Percentiles rank a stretch among this genome's conserved stretches.
These are phyloP conservation scores for Camellia granthamiana DNA, from an alignment of 148 eudicot species.

Conservation along the genomic window DNA sequence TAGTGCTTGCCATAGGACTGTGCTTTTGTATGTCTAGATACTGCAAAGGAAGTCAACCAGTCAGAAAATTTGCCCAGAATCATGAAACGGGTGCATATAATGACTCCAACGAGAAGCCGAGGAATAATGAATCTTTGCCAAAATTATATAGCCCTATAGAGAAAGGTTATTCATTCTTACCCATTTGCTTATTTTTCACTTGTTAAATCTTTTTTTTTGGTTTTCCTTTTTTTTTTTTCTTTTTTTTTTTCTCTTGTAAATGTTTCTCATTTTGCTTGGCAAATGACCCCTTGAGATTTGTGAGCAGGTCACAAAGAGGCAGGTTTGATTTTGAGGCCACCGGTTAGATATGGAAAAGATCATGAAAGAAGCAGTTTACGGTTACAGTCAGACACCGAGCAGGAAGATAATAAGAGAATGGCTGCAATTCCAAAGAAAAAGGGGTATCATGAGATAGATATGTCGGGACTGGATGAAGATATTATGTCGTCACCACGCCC, in stretches of 20 bases:
- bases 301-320: conserved; percentile 36
- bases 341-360: conserved; percentile 26
- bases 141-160: conserved; percentile 37
- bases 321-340: conserved; percentile 32
- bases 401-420: conserved; percentile 19
- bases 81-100: conserved; percentile 33
- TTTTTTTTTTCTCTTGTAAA: background rate
- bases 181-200: background rate
- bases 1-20: conserved; percentile 46
- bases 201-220: background rate
- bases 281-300: conserved; percentile 12
- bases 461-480: conserved; percentile 32
- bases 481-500: conserved; percentile 30
- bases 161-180: conserved; percentile 33
- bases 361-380: conserved; percentile 22
- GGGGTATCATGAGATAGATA: conserved; percentile 62
- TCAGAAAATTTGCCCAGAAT: conserved; percentile 23
- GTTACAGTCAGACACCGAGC: conserved; percentile 5
- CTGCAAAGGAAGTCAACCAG: conserved; percentile 44
- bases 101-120: conserved; percentile 33
- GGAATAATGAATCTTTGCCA: conserved; percentile 30
- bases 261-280: conserved; percentile 4
- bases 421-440: conserved; percentile 30
- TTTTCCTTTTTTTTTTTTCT: background rate
- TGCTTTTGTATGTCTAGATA: conserved; percentile 52